Evolutionary conservation across 2,329 filamentous ascomycete genomes (phyloP), one percentile per base, ranked within the genome.

Genomic region (Colletotrichum sansevieriae): DNA sequence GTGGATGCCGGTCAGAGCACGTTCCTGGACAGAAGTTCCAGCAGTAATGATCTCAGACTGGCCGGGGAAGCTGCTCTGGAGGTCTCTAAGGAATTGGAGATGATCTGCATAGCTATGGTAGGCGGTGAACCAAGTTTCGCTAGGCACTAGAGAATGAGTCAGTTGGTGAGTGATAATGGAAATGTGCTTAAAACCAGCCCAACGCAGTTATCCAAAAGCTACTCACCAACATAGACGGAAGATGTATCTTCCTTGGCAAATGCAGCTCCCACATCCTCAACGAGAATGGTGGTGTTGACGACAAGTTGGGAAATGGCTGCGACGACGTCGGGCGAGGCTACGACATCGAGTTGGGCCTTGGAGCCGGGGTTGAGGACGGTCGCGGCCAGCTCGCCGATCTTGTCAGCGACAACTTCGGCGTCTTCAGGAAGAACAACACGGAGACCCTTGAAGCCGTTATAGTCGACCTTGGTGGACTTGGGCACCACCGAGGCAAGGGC

Each of bases 1-100:
- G 70, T 88, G 87, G 43, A 89, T 78, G 1, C 90, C 92, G 9
- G 87, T 85, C 62, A 95, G 93, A 65, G 77, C 70, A 41, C 83
- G 80, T 2, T 83, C 84, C 63, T 85, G 75, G 43, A 79, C 75
- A 0, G 85, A 85, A 15, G 75, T 80, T 2, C 87, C 87, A 2
- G 82, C 77, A 3, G 78, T 80, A 41, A 88, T 79, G n/a, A 87
- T 76, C 57, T 84, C 81, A 0, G 86, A 80, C 67, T 85, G 83
- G 33, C 70, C 71, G 3, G 84, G 76, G 65, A 84, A 83, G 1
- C 76, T 70, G 0, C 76, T 71, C 13, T 80, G 78, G 2, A 89
- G 75, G 54, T 85, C 82, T 0, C 75, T 74, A 22, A 87, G 77
- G 68, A 81, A 89, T 25, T 80, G 74, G 8, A 84, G 60, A 72